Percentiles rank a stretch among this genome's conserved stretches.
These are phyloP conservation scores for Pleurotus eryngii DNA, from an alignment of 768 basidiomycete genomes.

Conservation along the genomic window DNA sequence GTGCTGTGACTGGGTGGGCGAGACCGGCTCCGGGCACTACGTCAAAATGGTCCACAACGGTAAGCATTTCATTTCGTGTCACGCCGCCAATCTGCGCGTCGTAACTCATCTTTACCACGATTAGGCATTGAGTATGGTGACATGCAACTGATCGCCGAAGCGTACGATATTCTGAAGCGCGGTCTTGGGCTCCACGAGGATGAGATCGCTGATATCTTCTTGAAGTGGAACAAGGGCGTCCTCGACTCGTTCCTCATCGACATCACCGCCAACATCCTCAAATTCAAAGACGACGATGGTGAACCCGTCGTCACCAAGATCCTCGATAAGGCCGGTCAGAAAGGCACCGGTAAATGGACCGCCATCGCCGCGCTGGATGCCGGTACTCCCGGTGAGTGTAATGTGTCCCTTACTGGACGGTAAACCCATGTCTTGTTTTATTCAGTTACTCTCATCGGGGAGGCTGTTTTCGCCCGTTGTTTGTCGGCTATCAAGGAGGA, in stretches of 20 bases:
- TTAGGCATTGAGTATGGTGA: constrained; percentile 98
- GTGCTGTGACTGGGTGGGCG: constrained; percentile 99
- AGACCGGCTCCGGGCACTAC: constrained; percentile 94
- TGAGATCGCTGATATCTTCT: constrained; percentile 94
- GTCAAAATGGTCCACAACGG: constrained; percentile 99
- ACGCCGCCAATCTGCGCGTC: constrained; percentile 1
- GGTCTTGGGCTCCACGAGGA: constrained; percentile 82
- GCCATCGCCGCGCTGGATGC: constrained; percentile 95
- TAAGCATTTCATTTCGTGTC: constrained; percentile 22
- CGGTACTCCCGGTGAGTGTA: constrained; percentile 69
- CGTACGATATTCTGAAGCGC: constrained; percentile 97
- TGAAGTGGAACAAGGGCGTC: constrained; percentile 96
- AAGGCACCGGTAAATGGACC: constrained; percentile 99
- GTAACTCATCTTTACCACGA: background rate
- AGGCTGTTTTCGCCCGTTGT: constrained; percentile 99
- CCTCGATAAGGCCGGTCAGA: constrained; percentile 94
- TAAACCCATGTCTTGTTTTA: constrained; percentile 7
- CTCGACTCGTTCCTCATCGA: constrained; percentile 99
- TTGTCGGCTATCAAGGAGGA: constrained; percentile 96
- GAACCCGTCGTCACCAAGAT: constrained; percentile 90
- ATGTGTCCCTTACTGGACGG: constrained; percentile 2
- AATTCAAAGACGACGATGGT: constrained; percentile 95
- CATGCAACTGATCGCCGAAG: constrained; percentile 99
- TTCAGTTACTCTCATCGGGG: constrained; percentile 95
- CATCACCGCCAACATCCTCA: constrained; percentile 95